Evolutionary conservation across 129 eudicot genomes (phyloP), one percentile per base, ranked within the genome.

Genomic region (Saposhnikovia divaricata): DNA sequence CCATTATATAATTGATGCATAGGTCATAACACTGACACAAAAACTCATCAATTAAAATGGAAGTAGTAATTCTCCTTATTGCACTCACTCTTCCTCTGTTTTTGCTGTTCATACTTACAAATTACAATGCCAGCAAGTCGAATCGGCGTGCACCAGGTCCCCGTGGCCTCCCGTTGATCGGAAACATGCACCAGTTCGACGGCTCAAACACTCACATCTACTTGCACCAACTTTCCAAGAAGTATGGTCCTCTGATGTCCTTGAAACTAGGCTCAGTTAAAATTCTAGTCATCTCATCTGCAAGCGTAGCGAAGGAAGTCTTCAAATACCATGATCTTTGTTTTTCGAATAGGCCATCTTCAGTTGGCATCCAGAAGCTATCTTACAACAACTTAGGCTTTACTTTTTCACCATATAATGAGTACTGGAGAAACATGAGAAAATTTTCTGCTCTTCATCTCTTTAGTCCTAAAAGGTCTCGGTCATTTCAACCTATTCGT

Each of bases 331-430:
- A 81, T 48, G 84, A 81, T 51, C 21, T 81, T 9, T 68, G n/a
- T 43, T 76, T 81, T 38, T 44, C 74, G 8, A 6, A 23, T 31
- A 45, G 81, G 61, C 80, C 84, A 21, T 8, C 37, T 15, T 4
- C 23, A 5, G 46, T 19, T 11, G 80, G 53, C 12, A 51, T 18
- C 4, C 76, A 61, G 48, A 82, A 76, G 43, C 55, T 82, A 16
- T 75, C 80, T 82, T 82, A 82, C 70, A 38, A 65, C 70, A 80
- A 80, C 25, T 75, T 77, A 76, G 84, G 77, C 37, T 28, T 82
- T 4, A 55, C 45, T 5, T 76, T 66, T 47, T 6, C 69, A 7
- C 68, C 80, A 2, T 76, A 65, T 46, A 55, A 37, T 38, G 80
- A 82, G 13, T 31, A 65, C 47, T 82, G 69, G 57, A 82, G 77